A percentile compares a stretch with the other conserved stretches of the same genome.
Conservation (phyloP, 192 early-diverging fungal genomes). For the Thoreauomyces humboldtii region DNA sequence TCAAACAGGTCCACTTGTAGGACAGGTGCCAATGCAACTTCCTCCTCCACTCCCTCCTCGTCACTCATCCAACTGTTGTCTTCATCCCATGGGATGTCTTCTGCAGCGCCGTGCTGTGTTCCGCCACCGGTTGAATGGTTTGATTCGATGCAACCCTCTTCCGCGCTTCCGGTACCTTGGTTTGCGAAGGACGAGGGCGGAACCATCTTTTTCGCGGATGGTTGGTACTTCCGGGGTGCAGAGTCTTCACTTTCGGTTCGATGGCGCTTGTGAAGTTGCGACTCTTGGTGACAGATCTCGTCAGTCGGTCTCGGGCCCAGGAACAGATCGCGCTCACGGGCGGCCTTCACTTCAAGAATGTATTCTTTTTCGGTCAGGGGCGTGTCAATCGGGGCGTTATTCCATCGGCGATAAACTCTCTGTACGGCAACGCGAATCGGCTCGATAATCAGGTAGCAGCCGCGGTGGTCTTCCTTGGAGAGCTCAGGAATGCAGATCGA, state of each 20-base stretch:
- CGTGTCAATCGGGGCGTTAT: not conserved
- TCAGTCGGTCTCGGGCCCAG: not conserved
- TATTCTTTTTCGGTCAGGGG: not conserved
- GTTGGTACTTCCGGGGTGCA: not conserved
- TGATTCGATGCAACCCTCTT: not conserved
- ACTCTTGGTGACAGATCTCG: not conserved
- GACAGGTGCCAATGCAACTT: not conserved
- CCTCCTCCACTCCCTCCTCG: slow-evolving; percentile 5
- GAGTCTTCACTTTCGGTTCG: not conserved
- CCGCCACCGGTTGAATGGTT: not conserved
- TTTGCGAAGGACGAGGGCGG: not conserved
- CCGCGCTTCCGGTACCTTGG: not conserved
- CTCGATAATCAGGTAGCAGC: slow-evolving; percentile 3
- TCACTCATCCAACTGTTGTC: not conserved
- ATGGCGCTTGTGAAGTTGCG: not conserved
- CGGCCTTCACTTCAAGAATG: not conserved
- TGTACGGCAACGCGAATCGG: slow-evolving; percentile 5
- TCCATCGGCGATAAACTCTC: slow-evolving; percentile 1
- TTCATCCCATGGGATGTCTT: slow-evolving; percentile 6
- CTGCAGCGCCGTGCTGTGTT: not conserved
- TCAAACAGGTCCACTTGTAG: slow-evolving; percentile 4
- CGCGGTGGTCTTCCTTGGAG: not conserved
- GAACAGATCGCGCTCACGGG: not conserved
- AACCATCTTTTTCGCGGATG: not conserved
- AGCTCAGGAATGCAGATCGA: not conserved